phyloP scores from a whole-genome alignment of 2,329 filamentous ascomycete species.

The Plectosphaerella sp. region DNA sequence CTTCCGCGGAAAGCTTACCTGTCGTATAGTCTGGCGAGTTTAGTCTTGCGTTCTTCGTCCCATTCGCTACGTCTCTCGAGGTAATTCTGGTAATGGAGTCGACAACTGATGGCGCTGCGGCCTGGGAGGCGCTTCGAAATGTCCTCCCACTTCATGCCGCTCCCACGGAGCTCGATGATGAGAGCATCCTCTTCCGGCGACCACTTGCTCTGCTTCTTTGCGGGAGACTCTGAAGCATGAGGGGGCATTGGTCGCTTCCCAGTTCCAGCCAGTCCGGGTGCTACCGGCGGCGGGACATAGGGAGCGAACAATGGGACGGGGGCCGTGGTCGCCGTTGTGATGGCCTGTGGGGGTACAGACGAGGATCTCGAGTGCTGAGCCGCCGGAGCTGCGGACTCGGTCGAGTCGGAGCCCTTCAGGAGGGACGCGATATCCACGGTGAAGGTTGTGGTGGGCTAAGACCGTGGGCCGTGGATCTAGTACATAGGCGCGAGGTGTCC shows the following conservation, averaged over 20 bases:
- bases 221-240: constrained; percentile 61
- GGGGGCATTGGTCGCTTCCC: constrained; percentile 48
- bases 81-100: constrained; percentile 96
- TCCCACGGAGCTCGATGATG: constrained; percentile 85
- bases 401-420: constrained; percentile 70
- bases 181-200: constrained; percentile 87
- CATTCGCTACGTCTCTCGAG: constrained; percentile 88
- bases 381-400: constrained; percentile 58
- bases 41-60: constrained; percentile 98
- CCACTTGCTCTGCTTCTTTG: constrained; percentile 97
- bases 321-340: constrained; percentile 14
- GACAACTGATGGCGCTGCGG: constrained; percentile 88
- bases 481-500: constrained; percentile 24
- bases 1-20: constrained; percentile 58
- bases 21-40: constrained; percentile 89
- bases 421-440: constrained; percentile 95
- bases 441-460: constrained; percentile 44
- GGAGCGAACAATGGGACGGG: constrained; percentile 11
- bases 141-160: constrained; percentile 98
- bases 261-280: constrained; percentile 24
- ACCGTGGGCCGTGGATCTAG: constrained; percentile 16
- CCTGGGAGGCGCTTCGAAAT: constrained; percentile 89
- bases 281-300: constrained; percentile 19
- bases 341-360: constrained; percentile 24
- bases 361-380: constrained; percentile 30